Evolutionary conservation across 2,329 filamentous ascomycete genomes (phyloP).

Genomic region (Xylaria digitata): DNA sequence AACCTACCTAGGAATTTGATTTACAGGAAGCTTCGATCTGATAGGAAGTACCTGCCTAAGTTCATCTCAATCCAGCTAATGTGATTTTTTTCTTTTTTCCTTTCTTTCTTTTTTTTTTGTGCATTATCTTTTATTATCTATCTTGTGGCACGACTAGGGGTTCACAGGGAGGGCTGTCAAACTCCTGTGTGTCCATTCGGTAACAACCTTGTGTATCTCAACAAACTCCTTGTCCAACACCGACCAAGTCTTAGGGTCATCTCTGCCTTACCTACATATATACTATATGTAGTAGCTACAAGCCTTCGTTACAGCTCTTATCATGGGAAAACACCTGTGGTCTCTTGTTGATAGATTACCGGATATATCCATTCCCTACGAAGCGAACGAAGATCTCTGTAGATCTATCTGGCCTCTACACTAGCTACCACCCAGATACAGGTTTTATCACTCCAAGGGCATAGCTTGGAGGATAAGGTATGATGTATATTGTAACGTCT

Average conservation of each 20-base stretch:
- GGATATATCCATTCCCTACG: not conserved
- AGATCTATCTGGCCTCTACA: conserved; percentile 12
- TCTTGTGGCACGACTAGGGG: not conserved
- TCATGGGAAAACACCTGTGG: not conserved
- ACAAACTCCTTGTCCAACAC: not conserved
- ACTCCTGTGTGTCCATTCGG: not conserved
- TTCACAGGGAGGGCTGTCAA: not conserved
- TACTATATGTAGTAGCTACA: not conserved
- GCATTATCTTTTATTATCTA: no score
- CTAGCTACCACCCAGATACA: not conserved
- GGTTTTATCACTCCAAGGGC: not conserved
- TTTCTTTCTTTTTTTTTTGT: no score
- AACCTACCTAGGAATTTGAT: no score
- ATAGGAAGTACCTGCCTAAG: no score
- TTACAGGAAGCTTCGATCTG: no score
- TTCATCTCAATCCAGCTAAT: no score
- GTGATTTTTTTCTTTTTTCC: no score
- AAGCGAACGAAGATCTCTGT: not conserved
- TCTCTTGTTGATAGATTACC: not conserved
- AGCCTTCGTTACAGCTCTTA: not conserved
- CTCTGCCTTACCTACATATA: not conserved
- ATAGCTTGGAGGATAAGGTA: not conserved
- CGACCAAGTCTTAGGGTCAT: not conserved
- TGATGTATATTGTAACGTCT: not conserved
- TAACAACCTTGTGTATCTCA: no score